Evolutionary conservation across 2,329 filamentous ascomycete genomes (phyloP).

Genomic region (Exophiala sp.): DNA sequence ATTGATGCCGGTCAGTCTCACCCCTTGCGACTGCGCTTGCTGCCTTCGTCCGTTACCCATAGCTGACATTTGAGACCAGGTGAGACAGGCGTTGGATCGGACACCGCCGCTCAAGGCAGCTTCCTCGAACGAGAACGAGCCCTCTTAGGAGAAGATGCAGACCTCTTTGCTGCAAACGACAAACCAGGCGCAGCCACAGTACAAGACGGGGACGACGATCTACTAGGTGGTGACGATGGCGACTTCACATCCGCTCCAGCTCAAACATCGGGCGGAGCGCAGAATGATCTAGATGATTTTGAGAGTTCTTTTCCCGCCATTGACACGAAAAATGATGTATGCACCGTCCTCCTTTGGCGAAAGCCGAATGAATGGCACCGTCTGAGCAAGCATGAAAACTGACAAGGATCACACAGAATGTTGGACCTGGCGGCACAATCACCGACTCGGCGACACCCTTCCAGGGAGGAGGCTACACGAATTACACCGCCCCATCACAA

Average conservation of each 20-base stretch:
- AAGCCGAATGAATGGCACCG: neutral
- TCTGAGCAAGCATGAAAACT: constrained; percentile 1
- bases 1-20: constrained; percentile 57
- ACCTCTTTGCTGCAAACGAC: constrained; percentile 77
- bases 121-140: constrained; percentile 92
- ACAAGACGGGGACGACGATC: constrained; percentile 65
- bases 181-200: constrained; percentile 61
- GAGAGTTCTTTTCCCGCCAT: constrained; percentile 90
- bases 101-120: constrained; percentile 58
- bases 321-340: constrained; percentile 67
- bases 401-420: constrained; percentile 48
- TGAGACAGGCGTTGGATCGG: constrained; percentile 22
- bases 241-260: constrained; percentile 28
- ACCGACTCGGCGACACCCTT: constrained; percentile 65
- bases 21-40: neutral
- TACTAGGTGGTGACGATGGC: constrained; percentile 58
- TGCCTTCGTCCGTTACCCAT: neutral
- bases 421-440: constrained; percentile 73
- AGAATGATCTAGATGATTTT: constrained; percentile 58
- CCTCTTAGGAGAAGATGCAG: constrained; percentile 83
- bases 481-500: constrained; percentile 54
- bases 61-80: constrained; percentile 27
- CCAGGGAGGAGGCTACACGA: constrained; percentile 47
- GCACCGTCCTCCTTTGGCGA: constrained; percentile 17
- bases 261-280: constrained; percentile 37